These are phyloP conservation scores for Lachnellula subtilissima DNA, from an alignment of 2,329 filamentous ascomycete species.

Conservation along the genomic window DNA sequence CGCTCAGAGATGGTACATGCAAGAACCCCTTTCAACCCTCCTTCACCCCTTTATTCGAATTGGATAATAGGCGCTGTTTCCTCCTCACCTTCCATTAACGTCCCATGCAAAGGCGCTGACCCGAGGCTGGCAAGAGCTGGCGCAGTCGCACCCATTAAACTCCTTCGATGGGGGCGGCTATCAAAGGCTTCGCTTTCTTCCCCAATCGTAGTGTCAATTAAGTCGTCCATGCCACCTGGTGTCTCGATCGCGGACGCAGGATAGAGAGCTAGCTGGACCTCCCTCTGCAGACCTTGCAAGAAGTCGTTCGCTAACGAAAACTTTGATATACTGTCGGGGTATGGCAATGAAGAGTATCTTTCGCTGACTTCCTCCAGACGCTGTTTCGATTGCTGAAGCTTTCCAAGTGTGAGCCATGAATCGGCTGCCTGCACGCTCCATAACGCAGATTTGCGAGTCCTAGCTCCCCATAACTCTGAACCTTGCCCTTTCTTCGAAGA, in stretches of 20 bases:
- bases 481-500: conserved; percentile 65
- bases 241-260: conserved; percentile 27
- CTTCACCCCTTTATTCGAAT: conserved; percentile 19
- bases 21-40: conserved; percentile 6
- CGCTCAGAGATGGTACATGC: conserved; percentile 21
- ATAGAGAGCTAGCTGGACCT: conserved; percentile 29
- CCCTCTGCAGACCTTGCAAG: conserved; percentile 45
- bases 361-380: conserved; percentile 66
- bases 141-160: conserved; percentile 44
- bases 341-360: conserved; percentile 48
- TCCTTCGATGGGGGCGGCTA: conserved; percentile 48
- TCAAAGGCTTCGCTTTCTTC: conserved; percentile 54
- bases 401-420: conserved; percentile 73
- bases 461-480: conserved; percentile 61
- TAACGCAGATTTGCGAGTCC: conserved; percentile 79
- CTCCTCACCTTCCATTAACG: conserved; percentile 13
- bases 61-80: conserved; percentile 14
- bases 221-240: conserved; percentile 28
- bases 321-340: conserved; percentile 46
- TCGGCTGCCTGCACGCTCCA: conserved; percentile 84
- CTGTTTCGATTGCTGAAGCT: conserved; percentile 71
- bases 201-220: conserved; percentile 36
- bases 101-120: conserved; percentile 42
- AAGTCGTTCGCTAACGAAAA: conserved; percentile 49
- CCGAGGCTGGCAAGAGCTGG: conserved; percentile 41